These are phyloP conservation scores for Leucocoprinus leucothites DNA, from an alignment of 768 basidiomycete species.

Conservation along the genomic window DNA sequence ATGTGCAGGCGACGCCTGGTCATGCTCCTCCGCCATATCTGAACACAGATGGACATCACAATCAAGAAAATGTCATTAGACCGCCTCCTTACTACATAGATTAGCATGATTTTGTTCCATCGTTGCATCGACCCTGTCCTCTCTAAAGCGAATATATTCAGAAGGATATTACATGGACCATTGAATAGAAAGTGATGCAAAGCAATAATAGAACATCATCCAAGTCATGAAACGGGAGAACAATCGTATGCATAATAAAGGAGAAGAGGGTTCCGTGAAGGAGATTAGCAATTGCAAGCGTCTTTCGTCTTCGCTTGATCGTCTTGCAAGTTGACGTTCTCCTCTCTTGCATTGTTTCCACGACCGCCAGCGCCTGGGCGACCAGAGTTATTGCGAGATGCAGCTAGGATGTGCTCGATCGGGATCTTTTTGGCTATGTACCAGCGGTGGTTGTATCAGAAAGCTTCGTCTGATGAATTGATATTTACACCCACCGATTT, in stretches of 20 bases:
- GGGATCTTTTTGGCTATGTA: conserved; percentile 55
- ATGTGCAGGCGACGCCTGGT: conserved; percentile 39
- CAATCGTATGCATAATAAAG: conserved; percentile 18
- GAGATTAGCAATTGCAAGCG: conserved; percentile 74
- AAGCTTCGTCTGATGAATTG: background rate
- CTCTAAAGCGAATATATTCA: conserved; percentile 19
- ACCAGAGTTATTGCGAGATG: conserved; percentile 66
- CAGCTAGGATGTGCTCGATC: conserved; percentile 92
- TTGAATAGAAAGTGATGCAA: conserved; percentile 16
- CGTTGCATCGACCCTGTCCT: background rate
- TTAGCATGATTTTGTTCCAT: conserved; percentile 21
- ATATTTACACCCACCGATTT: conserved; percentile 71
- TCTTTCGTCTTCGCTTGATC: conserved; percentile 65
- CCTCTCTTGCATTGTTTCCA: conserved; percentile 46
- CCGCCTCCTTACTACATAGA: conserved; percentile 63
- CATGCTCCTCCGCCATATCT: conserved; percentile 82
- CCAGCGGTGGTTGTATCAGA: background rate
- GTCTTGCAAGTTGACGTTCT: conserved; percentile 70
- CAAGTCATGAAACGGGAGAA: conserved; percentile 17
- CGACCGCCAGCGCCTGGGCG: conserved; percentile 58
- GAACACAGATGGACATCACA: conserved; percentile 45
- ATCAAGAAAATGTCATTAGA: conserved; percentile 49
- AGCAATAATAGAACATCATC: conserved; percentile 12
- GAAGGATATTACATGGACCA: conserved; percentile 18
- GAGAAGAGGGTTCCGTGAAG: background rate